Evolutionary conservation across 345 rosid species (phyloP).

Genomic region (Hypericum perforatum): DNA sequence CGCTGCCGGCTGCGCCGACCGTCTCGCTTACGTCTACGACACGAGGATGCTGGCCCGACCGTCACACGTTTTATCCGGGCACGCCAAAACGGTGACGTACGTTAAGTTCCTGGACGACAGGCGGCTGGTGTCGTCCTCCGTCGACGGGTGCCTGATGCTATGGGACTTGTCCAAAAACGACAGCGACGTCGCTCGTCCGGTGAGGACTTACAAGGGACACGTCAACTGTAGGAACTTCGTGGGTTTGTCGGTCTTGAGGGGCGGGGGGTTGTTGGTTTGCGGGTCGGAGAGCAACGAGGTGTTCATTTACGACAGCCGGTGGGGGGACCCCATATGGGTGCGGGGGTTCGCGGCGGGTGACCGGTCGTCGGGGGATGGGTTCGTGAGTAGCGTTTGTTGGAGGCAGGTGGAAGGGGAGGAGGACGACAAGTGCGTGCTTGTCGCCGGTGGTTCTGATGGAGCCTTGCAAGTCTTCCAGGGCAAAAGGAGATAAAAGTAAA

Average conservation of each 20-base stretch:
- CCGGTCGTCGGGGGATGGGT: constrained; percentile 20
- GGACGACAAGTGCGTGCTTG: constrained; percentile 33
- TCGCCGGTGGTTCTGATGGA: constrained; percentile 85
- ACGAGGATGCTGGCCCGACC: constrained; percentile 41
- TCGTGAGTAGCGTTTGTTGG: constrained; percentile 81
- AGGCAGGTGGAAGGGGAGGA: constrained; percentile 51
- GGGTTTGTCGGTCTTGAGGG: constrained; percentile 70
- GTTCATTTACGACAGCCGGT: constrained; percentile 64
- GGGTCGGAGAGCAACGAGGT: constrained; percentile 75
- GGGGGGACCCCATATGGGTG: constrained; percentile 77
- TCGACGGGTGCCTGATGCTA: constrained; percentile 63
- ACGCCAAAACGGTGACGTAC: constrained; percentile 63
- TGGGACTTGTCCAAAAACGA: constrained; percentile 31
- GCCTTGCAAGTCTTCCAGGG: constrained; percentile 46
- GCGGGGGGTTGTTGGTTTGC: constrained; percentile 62
- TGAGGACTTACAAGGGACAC: constrained; percentile 63
- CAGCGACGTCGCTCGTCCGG: constrained; percentile 5
- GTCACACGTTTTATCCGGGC: constrained; percentile 39
- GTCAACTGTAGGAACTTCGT: constrained; percentile 62
- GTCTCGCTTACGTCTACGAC: constrained; percentile 61
- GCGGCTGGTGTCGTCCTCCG: constrained; percentile 45
- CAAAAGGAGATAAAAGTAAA: constrained; percentile 16
- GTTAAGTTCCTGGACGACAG: constrained; percentile 32
- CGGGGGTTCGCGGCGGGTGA: constrained; percentile 33
- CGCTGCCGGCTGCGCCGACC: constrained; percentile 70